Evolutionary conservation across 163 green algal species (phyloP).

Genomic region (Prototheca stagnorum): DNA sequence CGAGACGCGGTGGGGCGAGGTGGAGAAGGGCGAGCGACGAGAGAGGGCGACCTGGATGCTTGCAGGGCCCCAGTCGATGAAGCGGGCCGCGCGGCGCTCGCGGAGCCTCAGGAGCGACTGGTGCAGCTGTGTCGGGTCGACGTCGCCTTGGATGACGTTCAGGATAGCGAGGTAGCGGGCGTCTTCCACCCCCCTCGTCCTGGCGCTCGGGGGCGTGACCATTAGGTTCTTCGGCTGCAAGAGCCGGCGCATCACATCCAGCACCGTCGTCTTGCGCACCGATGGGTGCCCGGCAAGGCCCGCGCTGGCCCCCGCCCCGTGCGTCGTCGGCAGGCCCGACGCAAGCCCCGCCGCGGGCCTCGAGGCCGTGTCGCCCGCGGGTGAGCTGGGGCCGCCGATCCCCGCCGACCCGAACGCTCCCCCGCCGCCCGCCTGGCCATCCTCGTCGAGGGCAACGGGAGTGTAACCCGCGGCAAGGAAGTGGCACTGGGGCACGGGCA

Average conservation of each 20-base stretch:
- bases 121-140: constrained; percentile 87
- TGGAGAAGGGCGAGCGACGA: constrained; percentile 80
- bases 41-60: constrained; percentile 92
- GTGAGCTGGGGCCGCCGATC: no score
- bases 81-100: constrained; percentile 73
- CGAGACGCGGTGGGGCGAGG: constrained; percentile 59
- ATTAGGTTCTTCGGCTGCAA: constrained; percentile 64
- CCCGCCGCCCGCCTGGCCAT: constrained; percentile 7
- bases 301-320: no score
- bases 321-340: no score
- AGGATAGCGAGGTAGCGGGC: constrained; percentile 94
- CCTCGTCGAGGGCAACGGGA: constrained; percentile 58
- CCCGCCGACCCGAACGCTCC: no score
- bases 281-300: no score
- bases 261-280: constrained; percentile 86
- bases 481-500: constrained; percentile 90
- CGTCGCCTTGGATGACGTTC: constrained; percentile 92
- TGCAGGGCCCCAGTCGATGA: constrained; percentile 96
- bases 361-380: no score
- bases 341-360: no score
- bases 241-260: constrained; percentile 95
- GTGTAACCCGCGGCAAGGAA: constrained; percentile 96
- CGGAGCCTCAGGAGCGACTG: constrained; percentile 89
- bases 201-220: constrained; percentile 57
- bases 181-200: constrained; percentile 52